A percentile compares a stretch with the other conserved stretches of the same genome.
phyloP scores from a whole-genome alignment of 2,329 filamentous ascomycete genomes.

The Paradendryphiella salina region DNA sequence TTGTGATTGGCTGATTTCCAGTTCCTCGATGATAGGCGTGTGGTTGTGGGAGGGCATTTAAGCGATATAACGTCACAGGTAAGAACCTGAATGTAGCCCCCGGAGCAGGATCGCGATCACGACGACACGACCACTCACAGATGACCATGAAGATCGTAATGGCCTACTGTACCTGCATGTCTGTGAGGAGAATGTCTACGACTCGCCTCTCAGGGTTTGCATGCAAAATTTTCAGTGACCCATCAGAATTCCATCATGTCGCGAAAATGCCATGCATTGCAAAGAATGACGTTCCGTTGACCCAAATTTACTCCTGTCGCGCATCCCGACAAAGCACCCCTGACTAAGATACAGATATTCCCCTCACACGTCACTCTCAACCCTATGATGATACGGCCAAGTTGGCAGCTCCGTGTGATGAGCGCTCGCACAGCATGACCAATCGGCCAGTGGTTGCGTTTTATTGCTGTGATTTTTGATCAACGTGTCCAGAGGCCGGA shows the following conservation, averaged over 20 bases:
- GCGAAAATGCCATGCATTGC: conserved; percentile 10
- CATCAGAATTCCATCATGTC: conserved; percentile 17
- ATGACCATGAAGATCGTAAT: conserved; percentile 23
- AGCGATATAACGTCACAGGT: conserved; percentile 38
- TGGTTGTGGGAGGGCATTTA: conserved; percentile 17
- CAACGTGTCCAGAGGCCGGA: conserved; percentile 10
- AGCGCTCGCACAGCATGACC: conserved; percentile 6
- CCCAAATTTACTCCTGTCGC: conserved; percentile 6
- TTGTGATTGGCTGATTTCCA: conserved; percentile 28
- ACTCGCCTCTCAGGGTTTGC: not conserved
- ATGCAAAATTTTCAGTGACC: conserved; percentile 6
- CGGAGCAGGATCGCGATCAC: conserved; percentile 33
- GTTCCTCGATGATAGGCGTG: conserved; percentile 24
- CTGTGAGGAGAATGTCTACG: conserved; percentile 6
- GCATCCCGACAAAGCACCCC: not conserved
- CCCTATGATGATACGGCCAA: conserved; percentile 11
- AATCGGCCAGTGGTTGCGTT: conserved; percentile 2
- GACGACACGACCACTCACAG: conserved; percentile 12
- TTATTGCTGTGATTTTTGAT: conserved; percentile 8
- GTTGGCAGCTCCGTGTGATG: conserved; percentile 2
- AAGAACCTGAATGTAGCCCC: conserved; percentile 17
- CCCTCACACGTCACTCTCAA: conserved; percentile 13
- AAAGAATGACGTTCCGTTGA: conserved; percentile 19
- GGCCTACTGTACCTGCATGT: conserved; percentile 33
- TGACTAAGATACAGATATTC: not conserved